Evolutionary conservation across 805 yeast species (phyloP), one percentile per base, ranked within the genome.

Genomic region (Barnettozyma californica): DNA sequence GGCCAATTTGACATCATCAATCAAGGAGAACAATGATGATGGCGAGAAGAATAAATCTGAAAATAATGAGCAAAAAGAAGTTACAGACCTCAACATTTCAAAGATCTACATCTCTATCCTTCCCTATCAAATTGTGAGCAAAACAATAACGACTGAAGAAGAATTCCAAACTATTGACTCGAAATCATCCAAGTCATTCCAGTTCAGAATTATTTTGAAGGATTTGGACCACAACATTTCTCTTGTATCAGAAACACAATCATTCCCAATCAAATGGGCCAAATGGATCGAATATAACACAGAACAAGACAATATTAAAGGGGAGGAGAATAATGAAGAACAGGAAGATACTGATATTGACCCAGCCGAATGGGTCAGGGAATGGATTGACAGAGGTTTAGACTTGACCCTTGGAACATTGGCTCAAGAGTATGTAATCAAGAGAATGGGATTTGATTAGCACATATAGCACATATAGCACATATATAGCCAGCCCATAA

Each of bases 251-350:
- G 82, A 84, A 56, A 87, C 98, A 0, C 99, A 94, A 66, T 81
- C 96, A 7, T 85, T 89, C 72, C 98, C 99, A 10, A 63, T 78
- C 41, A 83, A 80, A 62, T 94, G 99, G 99, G 84, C 90, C 9
- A 71, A 78, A n/a, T 94, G 99, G 99, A 74, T 92, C n/a, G 83
- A 64, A 52, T 46, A 49, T 33, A 43, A 44, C 11, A 43, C 18
- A 58, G 64, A 38, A 52, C 58, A 2, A 31, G 50, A 49, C 52
- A 53, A 16, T 14, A 8, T 29, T 8, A 4, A 16, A 9, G 20
- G 33, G 55, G 56, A 26, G 49, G 52, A 52, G 58, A 61, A 31
- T 53, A 58, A 4, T 25, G 52, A 38, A 54, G 56, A 27, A 50
- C 55, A 33, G 48, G 55, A 50, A 8, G 62, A 65, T n/a, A 80